Evolutionary conservation across 768 basidiomycete species (phyloP).

Genomic region (Imleria badia): DNA sequence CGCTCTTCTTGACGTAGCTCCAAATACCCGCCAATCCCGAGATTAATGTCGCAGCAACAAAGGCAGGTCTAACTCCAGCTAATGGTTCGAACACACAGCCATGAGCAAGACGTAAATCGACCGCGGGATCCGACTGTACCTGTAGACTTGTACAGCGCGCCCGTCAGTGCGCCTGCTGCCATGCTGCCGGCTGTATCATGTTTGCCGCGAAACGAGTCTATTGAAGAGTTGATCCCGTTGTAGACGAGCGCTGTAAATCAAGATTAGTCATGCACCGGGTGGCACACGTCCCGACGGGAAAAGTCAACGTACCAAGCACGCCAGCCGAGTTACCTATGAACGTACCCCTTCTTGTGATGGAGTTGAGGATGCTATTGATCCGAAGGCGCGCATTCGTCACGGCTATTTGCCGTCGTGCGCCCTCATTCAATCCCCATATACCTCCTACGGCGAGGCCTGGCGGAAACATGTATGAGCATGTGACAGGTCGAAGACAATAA

Average conservation of each 20-base stretch:
- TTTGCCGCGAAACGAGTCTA: constrained; percentile 84
- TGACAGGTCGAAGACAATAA: constrained; percentile 83
- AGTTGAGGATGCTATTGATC: constrained; percentile 96
- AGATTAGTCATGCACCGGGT: constrained; percentile 37
- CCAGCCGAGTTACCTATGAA: constrained; percentile 99
- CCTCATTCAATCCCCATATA: constrained; percentile 94
- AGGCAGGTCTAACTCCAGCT: constrained; percentile 91
- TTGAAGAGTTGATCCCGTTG: constrained; percentile 93
- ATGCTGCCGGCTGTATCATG: constrained; percentile 93
- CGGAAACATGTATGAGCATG: constrained; percentile 64
- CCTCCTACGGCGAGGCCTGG: constrained; percentile 94
- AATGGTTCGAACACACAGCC: constrained; percentile 35
- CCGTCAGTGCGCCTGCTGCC: constrained; percentile 88
- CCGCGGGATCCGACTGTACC: constrained; percentile 55
- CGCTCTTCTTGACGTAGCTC: constrained; percentile 91
- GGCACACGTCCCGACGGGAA: constrained; percentile 29
- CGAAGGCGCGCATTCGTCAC: constrained; percentile 84
- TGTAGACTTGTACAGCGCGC: constrained; percentile 90
- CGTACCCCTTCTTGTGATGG: constrained; percentile 93
- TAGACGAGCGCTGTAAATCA: constrained; percentile 79
- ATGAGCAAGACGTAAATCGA: constrained; percentile 38
- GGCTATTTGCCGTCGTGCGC: constrained; percentile 82
- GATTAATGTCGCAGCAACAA: constrained; percentile 86
- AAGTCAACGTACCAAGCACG: constrained; percentile 77
- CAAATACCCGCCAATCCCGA: constrained; percentile 89